Conservation (phyloP, 2,329 filamentous ascomycete species). For the Sporothrix variecibatus region DNA sequence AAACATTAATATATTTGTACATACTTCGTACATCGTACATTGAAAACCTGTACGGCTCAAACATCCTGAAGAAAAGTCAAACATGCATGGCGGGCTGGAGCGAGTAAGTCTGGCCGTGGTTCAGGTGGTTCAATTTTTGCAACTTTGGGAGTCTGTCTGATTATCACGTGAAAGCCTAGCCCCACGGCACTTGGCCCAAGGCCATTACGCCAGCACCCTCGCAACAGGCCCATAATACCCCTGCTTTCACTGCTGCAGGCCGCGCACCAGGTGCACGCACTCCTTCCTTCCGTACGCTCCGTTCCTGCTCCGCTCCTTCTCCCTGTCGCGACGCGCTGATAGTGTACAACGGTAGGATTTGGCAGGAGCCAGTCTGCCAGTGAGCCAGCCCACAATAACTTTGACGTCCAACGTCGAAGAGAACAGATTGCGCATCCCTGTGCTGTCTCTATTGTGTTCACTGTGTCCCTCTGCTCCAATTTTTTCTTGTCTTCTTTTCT, state of each 20-base stretch:
- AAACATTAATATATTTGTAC: conserved; percentile 1
- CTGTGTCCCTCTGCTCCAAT: neutral
- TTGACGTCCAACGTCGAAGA: neutral
- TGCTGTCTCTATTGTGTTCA: too few relatives aligned
- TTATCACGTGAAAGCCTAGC: neutral
- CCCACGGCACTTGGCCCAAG: neutral
- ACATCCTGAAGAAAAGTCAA: neutral
- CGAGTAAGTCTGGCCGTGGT: neutral
- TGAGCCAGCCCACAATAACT: too few relatives aligned
- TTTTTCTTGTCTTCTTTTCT: neutral
- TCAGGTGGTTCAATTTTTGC: neutral
- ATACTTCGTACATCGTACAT: neutral
- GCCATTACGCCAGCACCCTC: neutral
- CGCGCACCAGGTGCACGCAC: neutral
- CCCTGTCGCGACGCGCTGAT: neutral
- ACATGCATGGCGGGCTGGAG: neutral
- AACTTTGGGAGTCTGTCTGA: neutral
- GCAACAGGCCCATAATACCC: neutral
- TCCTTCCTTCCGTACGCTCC: neutral
- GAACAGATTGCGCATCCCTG: conserved; percentile 13
- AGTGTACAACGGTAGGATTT: neutral
- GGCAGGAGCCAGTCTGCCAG: too few relatives aligned
- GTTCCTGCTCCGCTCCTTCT: neutral
- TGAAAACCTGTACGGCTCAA: neutral
- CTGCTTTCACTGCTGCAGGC: neutral